Base-by-base conservation (phyloP, 2,329 filamentous ascomycete genomes). In the Epichloe gansuensis region DNA sequence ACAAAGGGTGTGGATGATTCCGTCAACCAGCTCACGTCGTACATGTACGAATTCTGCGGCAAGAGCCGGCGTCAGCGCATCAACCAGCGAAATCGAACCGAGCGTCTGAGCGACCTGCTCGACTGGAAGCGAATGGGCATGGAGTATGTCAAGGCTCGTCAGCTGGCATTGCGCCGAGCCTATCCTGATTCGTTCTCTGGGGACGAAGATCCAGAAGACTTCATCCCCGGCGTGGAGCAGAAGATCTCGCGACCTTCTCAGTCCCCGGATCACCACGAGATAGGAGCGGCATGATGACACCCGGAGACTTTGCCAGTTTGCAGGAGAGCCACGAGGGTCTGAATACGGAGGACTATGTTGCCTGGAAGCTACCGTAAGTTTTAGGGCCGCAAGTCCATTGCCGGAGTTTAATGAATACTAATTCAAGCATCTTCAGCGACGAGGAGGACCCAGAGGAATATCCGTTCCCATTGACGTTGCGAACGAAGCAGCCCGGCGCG, bases 41-140 rank as follows among this genome's bases (percentile, higher is more conserved):
- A 65, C 62, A 97, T 98, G 91, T 93, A 84, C 65, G 89, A 97
- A 46, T 98, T 96, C 66, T 86, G 86, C 56, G 80, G 79, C 65
- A 98, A 98, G 82, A 95, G 88, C 69, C 86, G 90, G 54, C 83
- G 93, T 56, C 93, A 98, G 71, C 88, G 93, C 49, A 98, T 98
- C 78, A 98, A 98, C 77, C 93, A 97, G 74, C 83, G 93, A 48
- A 98, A 98, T 72, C 83, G 93, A 52, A 98, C 93, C 0, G 93
- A 98, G 75, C 83, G 93, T 47, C 75, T 98, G 52, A 95, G 90
- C 64, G 93, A 98, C 67, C 76, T 98, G 55, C 78, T 98, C 42
- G 93, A 98, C 72, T 98, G 93, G 93, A 97, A 97, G 79, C 81
- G 93, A 48, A 98, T 98, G 93, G 93, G 93, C 23, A 85, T 97